Evolutionary conservation across 2,329 filamentous ascomycete genomes (phyloP).

Genomic region (Fusarium anguioides): DNA sequence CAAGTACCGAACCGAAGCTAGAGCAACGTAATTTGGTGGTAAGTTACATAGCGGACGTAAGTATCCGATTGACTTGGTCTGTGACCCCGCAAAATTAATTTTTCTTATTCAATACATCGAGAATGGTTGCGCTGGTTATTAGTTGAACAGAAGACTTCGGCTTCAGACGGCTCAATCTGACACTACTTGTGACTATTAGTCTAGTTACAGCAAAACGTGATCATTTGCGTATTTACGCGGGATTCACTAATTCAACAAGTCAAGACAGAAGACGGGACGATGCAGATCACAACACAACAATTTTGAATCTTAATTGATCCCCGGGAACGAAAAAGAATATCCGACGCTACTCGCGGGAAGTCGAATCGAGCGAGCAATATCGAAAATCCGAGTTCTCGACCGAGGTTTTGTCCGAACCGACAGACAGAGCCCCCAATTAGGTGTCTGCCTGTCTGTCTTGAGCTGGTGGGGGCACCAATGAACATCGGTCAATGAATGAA

Average conservation of each 20-base stretch:
- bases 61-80: slow-evolving; percentile 8
- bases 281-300: not conserved
- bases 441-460: no score
- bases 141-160: slow-evolving; percentile 8
- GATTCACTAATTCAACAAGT: not conserved
- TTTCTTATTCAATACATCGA: not conserved
- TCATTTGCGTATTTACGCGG: slow-evolving; percentile 15
- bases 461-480: slow-evolving; percentile 4
- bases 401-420: slow-evolving; percentile 25
- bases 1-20: slow-evolving; percentile 23
- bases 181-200: not conserved
- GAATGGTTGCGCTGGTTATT: slow-evolving; percentile 11
- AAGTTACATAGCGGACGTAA: slow-evolving; percentile 14
- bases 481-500: slow-evolving; percentile 2
- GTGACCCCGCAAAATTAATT: not conserved
- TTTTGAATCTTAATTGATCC: not conserved
- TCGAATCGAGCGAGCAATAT: not conserved
- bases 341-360: slow-evolving; percentile 10
- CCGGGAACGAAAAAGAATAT: not conserved
- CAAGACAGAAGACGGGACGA: slow-evolving; percentile 3
- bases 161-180: slow-evolving; percentile 23
- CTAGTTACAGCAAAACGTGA: not conserved
- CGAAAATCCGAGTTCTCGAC: slow-evolving; percentile 33
- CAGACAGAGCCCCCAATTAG: slow-evolving; percentile 24
- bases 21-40: not conserved